Conservation (phyloP, 352 stramenopile species). For the Phytophthora ramorum region DNA sequence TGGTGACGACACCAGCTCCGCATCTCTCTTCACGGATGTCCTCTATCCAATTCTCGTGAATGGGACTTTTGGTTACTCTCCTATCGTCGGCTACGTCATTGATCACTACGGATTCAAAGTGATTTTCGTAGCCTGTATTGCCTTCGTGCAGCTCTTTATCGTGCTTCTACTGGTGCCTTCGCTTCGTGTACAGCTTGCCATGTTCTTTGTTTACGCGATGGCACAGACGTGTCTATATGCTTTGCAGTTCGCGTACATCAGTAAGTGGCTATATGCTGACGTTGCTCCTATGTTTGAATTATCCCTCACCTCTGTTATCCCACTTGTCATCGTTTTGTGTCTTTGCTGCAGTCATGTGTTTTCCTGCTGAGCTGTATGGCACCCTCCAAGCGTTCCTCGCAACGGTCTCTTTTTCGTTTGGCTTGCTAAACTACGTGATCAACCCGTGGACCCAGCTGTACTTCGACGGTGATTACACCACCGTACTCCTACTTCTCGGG, state of each 20-base stretch:
- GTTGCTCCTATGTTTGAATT: neutral
- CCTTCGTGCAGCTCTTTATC: constrained; percentile 73
- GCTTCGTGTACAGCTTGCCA: constrained; percentile 62
- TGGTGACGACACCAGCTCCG: constrained; percentile 32
- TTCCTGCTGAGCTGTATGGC: constrained; percentile 76
- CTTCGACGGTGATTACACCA: constrained; percentile 70
- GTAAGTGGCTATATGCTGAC: constrained; percentile 39
- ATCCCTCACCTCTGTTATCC: constrained; percentile 2
- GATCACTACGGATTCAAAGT: constrained; percentile 83
- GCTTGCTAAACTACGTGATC: constrained; percentile 76
- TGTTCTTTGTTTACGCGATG: constrained; percentile 80
- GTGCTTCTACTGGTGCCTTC: constrained; percentile 67
- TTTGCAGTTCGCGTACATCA: constrained; percentile 89
- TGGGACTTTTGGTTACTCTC: constrained; percentile 82
- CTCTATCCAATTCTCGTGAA: constrained; percentile 83
- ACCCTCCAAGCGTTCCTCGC: constrained; percentile 83
- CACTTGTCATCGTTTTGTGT: neutral
- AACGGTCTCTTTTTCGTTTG: constrained; percentile 69
- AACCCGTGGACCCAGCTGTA: constrained; percentile 80
- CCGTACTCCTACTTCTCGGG: constrained; percentile 58
- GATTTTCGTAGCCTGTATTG: constrained; percentile 71
- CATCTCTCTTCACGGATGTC: constrained; percentile 67
- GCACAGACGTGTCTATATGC: constrained; percentile 79
- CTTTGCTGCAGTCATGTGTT: constrained; percentile 73
- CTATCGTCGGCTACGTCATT: constrained; percentile 75